Evolutionary conservation across 2,329 filamentous ascomycete genomes (phyloP).

Genomic region (Trichophyton benhamiae): DNA sequence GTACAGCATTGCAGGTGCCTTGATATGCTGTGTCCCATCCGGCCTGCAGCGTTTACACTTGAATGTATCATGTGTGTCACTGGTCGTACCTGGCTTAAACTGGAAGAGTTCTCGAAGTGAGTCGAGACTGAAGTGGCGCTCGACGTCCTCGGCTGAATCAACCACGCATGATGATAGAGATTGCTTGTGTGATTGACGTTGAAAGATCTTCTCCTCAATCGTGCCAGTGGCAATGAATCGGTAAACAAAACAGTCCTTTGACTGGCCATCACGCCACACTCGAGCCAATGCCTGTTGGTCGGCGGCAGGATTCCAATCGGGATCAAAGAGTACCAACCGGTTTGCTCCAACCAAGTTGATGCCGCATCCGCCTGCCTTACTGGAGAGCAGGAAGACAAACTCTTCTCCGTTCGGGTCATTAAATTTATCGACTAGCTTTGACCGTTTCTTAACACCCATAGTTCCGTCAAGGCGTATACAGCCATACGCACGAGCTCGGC

Average conservation of each 20-base stretch:
- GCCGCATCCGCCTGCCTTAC: slow-evolving; percentile 92
- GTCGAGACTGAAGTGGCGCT: slow-evolving; percentile 89
- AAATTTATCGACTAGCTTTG: slow-evolving; percentile 95
- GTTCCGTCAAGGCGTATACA: slow-evolving; percentile 83
- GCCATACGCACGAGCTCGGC: slow-evolving; percentile 72
- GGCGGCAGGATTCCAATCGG: slow-evolving; percentile 94
- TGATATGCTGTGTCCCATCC: slow-evolving; percentile 75
- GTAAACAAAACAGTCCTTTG: slow-evolving; percentile 98
- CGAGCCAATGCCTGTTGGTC: slow-evolving; percentile 94
- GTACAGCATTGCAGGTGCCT: slow-evolving; percentile 89
- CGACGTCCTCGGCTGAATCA: slow-evolving; percentile 90
- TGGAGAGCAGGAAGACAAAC: slow-evolving; percentile 91
- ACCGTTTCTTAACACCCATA: slow-evolving; percentile 94
- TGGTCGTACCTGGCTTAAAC: slow-evolving; percentile 70
- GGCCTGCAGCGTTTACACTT: slow-evolving; percentile 92
- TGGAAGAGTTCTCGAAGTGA: slow-evolving; percentile 87
- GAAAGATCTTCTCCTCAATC: slow-evolving; percentile 98
- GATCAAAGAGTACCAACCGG: slow-evolving; percentile 88
- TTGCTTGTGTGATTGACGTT: slow-evolving; percentile 96
- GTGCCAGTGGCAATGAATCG: slow-evolving; percentile 98
- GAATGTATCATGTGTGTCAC: slow-evolving; percentile 96
- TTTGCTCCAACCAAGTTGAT: slow-evolving; percentile 93
- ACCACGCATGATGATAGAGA: slow-evolving; percentile 92
- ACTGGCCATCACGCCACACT: slow-evolving; percentile 97
- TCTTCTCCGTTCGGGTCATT: slow-evolving; percentile 84